phyloP scores from a whole-genome alignment of 768 basidiomycete genomes.

The Lentinula sp. region DNA sequence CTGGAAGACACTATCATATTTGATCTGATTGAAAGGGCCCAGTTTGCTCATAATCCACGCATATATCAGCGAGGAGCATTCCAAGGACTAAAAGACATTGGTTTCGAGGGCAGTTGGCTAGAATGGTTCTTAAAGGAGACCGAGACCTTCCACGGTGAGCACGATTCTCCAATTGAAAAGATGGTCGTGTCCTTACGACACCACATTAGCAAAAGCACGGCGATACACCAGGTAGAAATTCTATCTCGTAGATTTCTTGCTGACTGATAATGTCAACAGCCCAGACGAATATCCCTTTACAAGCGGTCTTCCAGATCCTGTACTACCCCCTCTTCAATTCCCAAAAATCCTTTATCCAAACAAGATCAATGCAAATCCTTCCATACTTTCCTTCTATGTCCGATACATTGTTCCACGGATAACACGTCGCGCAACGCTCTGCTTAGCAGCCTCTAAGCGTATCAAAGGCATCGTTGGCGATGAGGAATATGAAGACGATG shows the following conservation, averaged over 20 bases:
- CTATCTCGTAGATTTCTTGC: neutral
- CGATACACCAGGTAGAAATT: constrained; percentile 78
- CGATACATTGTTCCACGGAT: constrained; percentile 86
- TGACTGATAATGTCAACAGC: constrained; percentile 32
- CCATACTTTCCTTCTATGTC: constrained; percentile 88
- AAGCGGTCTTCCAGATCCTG: constrained; percentile 68
- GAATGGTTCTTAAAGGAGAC: constrained; percentile 98
- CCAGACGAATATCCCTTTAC: constrained; percentile 99
- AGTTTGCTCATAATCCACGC: constrained; percentile 88
- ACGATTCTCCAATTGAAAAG: neutral
- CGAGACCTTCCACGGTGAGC: constrained; percentile 89
- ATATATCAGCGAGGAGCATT: constrained; percentile 84
- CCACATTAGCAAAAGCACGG: constrained; percentile 78
- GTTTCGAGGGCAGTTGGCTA: constrained; percentile 86
- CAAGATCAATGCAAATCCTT: constrained; percentile 77
- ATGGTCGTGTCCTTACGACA: neutral
- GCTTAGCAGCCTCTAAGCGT: constrained; percentile 60
- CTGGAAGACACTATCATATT: constrained; percentile 99
- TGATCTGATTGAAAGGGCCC: constrained; percentile 91
- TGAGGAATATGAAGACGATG: constrained; percentile 83
- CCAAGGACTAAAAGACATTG: constrained; percentile 64
- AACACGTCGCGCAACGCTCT: constrained; percentile 62
- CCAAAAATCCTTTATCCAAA: constrained; percentile 77
- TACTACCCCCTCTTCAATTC: constrained; percentile 68
- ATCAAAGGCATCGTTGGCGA: constrained; percentile 60